phyloP scores from a whole-genome alignment of 2,329 filamentous ascomycete species.

The Zasmidium angulare region DNA sequence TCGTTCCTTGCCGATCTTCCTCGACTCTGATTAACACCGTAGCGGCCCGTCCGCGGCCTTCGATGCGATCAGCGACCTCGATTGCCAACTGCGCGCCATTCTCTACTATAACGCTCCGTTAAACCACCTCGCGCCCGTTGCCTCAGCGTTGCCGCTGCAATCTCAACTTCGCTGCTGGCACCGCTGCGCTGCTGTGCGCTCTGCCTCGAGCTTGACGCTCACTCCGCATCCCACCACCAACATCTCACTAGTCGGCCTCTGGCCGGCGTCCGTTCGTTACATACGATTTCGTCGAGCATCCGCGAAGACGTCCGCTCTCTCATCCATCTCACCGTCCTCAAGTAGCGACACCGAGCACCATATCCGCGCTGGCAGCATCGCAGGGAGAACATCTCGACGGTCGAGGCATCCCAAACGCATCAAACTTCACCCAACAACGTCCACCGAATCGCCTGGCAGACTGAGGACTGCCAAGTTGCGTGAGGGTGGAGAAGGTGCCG shows the following conservation, averaged over 20 bases:
- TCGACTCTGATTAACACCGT: not conserved
- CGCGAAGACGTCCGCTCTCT: constrained; percentile 26
- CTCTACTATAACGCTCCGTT: not conserved
- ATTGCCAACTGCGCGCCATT: not conserved
- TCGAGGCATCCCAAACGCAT: too few species aligned
- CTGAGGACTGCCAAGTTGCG: constrained; percentile 6
- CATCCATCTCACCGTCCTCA: constrained; percentile 4
- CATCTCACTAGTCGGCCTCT: constrained; percentile 26
- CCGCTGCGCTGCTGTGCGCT: not conserved
- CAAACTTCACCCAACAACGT: too few species aligned
- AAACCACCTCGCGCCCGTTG: not conserved
- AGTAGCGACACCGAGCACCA: not conserved
- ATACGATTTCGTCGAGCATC: constrained; percentile 22
- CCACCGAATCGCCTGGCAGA: not conserved
- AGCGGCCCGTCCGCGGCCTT: not conserved
- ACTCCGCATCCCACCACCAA: not conserved
- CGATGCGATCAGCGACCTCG: not conserved
- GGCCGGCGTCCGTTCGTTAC: constrained; percentile 34
- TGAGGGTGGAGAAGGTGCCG: constrained; percentile 4
- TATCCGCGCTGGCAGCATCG: constrained; percentile 3
- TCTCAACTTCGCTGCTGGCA: not conserved
- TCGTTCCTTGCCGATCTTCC: not conserved
- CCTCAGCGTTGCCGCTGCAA: constrained; percentile 1
- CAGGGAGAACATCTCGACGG: constrained; percentile 3
- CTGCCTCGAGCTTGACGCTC: not conserved